Evolutionary conservation across 129 eudicot genomes (phyloP).

Genomic region (Erigeron canadensis): DNA sequence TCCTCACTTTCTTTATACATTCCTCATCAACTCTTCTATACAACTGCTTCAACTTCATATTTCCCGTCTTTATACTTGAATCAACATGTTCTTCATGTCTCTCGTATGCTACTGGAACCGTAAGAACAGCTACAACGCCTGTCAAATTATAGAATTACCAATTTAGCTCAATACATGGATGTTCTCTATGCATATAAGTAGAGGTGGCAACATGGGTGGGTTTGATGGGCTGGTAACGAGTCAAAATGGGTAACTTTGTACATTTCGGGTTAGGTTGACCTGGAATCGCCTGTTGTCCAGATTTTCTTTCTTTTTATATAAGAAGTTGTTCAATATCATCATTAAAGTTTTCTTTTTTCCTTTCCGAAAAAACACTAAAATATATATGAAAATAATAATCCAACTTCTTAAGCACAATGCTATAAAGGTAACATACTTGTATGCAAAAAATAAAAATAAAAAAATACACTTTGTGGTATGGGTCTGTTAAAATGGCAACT

Average conservation of each 20-base stretch:
- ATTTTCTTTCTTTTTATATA: not conserved
- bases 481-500: not conserved
- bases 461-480: no score
- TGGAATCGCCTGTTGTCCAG: not conserved
- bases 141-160: constrained; percentile 23
- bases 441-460: no score
- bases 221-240: not conserved
- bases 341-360: no score
- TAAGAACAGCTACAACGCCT: constrained; percentile 63
- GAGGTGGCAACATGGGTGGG: not conserved
- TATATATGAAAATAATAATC: not conserved
- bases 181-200: constrained; percentile 3
- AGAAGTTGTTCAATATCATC: no score
- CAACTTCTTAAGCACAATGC: not conserved
- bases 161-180: not conserved
- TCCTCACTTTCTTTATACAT: constrained; percentile 46
- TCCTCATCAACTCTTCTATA: constrained; percentile 43
- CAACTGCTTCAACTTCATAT: constrained; percentile 42
- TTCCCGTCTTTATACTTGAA: constrained; percentile 31
- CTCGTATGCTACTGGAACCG: constrained; percentile 78
- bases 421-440: no score
- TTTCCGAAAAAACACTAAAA: no score
- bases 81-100: constrained; percentile 64
- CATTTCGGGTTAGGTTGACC: not conserved
- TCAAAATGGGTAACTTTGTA: not conserved